A percentile compares a stretch with the other conserved stretches of the same genome.
Evolutionary conservation across 169 alveolate genomes (phyloP).

Genomic region (Blepharisma undulans): DNA sequence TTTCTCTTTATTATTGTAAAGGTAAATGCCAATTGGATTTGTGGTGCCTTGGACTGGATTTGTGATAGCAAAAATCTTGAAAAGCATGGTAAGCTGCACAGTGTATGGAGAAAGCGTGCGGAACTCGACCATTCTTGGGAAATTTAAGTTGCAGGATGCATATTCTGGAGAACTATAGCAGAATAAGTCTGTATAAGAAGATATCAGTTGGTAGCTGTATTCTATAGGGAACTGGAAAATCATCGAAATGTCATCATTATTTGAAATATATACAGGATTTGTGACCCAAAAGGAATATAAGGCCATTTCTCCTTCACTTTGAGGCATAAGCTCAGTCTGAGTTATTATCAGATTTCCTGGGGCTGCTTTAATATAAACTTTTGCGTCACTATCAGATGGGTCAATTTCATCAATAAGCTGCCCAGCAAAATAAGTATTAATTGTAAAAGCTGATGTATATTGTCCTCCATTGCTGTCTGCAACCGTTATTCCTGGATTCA

Average conservation of each 20-base stretch:
- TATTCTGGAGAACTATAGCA: neutral
- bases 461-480: neutral
- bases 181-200: neutral
- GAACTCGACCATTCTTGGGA: neutral
- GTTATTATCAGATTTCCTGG: neutral
- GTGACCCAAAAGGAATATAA: neutral
- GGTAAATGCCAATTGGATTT: neutral
- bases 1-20: neutral
- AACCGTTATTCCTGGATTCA: neutral
- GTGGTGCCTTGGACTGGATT: constrained; percentile 34
- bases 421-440: neutral
- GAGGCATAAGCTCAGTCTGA: neutral
- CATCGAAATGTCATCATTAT: neutral
- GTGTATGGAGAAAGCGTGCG: neutral
- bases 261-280: neutral
- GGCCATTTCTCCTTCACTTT: neutral
- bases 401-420: neutral
- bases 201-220: constrained; percentile 7
- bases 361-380: neutral
- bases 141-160: neutral
- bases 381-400: neutral
- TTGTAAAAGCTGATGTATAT: constrained; percentile 1
- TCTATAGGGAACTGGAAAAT: constrained; percentile 13
- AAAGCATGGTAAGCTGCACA: neutral
- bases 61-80: constrained; percentile 7